Percentiles rank a stretch among this genome's conserved stretches.
phyloP scores from a whole-genome alignment of 441 rosid species.

The Hypseocharis bilobata region DNA sequence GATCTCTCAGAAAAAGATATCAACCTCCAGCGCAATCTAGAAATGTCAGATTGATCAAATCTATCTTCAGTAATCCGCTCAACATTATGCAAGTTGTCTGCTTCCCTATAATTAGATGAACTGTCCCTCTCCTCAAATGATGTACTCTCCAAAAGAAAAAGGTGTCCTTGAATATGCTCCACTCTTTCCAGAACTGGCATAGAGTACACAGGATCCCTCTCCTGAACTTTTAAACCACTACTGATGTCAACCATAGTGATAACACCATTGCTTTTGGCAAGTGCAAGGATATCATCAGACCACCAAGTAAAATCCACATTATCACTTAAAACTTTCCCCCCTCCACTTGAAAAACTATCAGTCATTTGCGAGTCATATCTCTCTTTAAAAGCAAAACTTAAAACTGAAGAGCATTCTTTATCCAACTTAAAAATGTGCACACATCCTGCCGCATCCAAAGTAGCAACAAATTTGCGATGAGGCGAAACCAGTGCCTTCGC shows the following conservation, averaged over 20 bases:
- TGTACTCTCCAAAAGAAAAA: conserved; percentile 60
- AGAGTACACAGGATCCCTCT: conserved; percentile 44
- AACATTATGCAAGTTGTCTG: conserved; percentile 24
- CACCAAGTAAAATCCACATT: conserved; percentile 83
- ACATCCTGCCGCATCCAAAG: conserved; percentile 60
- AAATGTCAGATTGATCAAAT: conserved; percentile 33
- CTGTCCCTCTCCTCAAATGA: conserved; percentile 28
- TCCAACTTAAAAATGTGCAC: conserved; percentile 59
- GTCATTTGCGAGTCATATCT: conserved; percentile 27
- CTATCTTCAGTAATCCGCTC: conserved; percentile 30
- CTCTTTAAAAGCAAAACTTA: conserved; percentile 30
- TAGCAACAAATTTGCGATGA: conserved; percentile 49
- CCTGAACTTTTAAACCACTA: conserved; percentile 45
- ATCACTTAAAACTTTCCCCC: conserved; percentile 36
- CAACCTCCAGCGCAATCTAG: conserved; percentile 53
- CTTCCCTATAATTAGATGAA: conserved; percentile 31
- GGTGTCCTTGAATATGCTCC: conserved; percentile 38
- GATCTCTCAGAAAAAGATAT: conserved; percentile 71
- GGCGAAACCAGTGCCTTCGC: conserved; percentile 79
- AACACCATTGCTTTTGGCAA: conserved; percentile 48
- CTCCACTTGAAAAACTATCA: conserved; percentile 23
- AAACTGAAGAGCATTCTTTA: conserved; percentile 33
- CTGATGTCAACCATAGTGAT: conserved; percentile 49
- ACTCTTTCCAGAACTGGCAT: conserved; percentile 64
- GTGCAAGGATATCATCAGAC: conserved; percentile 62